A percentile compares a stretch with the other conserved stretches of the same genome.
These are phyloP conservation scores for Ceratobasidium sp. DNA, from an alignment of 1,284 basidiomycete species.

Conservation along the genomic window DNA sequence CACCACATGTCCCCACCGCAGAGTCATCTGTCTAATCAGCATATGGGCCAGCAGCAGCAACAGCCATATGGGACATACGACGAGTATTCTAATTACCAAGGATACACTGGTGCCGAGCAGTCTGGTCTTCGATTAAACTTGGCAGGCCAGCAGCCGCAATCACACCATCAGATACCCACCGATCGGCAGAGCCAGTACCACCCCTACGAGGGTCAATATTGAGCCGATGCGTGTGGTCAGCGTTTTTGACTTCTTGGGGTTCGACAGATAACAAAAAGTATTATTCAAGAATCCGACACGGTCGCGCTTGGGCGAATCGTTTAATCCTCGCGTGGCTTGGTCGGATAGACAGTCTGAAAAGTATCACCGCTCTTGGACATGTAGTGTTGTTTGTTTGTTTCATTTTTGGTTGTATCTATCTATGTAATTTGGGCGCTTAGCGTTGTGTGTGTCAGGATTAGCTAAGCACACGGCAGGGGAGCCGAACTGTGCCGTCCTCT, in stretches of 20 bases:
- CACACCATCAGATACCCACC: not conserved
- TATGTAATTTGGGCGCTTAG: constrained; percentile 10
- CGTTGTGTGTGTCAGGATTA: not conserved
- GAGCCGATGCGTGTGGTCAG: not conserved
- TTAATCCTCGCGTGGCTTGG: not conserved
- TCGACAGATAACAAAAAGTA: not conserved
- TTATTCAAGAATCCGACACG: not conserved
- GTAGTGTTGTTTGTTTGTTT: not conserved
- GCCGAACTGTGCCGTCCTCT: constrained; percentile 1
- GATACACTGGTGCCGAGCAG: not conserved
- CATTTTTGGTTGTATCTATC: not conserved
- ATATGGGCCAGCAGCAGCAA: not conserved
- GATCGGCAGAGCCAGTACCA: constrained; percentile 3
- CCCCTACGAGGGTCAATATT: not conserved
- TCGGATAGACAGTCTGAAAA: not conserved
- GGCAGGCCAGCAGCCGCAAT: not conserved
- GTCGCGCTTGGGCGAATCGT: not conserved
- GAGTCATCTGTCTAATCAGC: constrained; percentile 3
- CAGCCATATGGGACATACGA: not conserved
- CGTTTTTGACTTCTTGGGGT: not conserved
- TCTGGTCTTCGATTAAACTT: constrained; percentile 6
- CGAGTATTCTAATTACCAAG: not conserved
- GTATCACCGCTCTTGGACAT: not conserved
- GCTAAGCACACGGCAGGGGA: not conserved
- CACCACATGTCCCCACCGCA: constrained; percentile 9